These are phyloP conservation scores for Thalia dealbata DNA, from an alignment of 176 grass and related monocot species.

Conservation along the genomic window DNA sequence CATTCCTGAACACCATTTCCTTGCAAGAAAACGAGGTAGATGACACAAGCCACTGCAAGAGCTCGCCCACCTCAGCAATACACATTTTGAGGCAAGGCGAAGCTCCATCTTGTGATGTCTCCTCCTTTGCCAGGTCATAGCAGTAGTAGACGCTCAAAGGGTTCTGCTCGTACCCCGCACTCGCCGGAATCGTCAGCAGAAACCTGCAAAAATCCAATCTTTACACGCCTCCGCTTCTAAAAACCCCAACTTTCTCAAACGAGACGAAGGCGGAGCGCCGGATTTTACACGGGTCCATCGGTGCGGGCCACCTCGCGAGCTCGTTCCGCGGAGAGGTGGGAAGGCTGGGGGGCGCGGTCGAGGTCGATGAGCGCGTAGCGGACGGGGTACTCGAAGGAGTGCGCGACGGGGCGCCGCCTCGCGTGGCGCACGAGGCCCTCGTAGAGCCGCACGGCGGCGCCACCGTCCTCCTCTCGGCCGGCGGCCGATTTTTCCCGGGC, in stretches of 20 bases:
- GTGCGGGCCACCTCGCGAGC: slow-evolving; percentile 60
- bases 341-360: slow-evolving; percentile 30
- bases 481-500: neutral
- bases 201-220: slow-evolving; percentile 29
- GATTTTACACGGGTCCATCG: slow-evolving; percentile 52
- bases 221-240: neutral
- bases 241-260: neutral
- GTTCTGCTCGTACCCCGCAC: slow-evolving; percentile 82
- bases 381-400: slow-evolving; percentile 70
- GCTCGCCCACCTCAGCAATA: slow-evolving; percentile 56
- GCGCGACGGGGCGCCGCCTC: slow-evolving; percentile 41
- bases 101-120: slow-evolving; percentile 1
- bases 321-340: slow-evolving; percentile 45
- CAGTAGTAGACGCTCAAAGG: slow-evolving; percentile 90
- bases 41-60: neutral
- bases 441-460: slow-evolving; percentile 30
- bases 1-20: neutral
- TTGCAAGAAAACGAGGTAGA: neutral
- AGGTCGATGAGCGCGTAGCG: slow-evolving; percentile 74
- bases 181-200: slow-evolving; percentile 80
- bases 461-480: neutral
- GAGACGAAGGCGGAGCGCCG: neutral
- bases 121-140: slow-evolving; percentile 35
- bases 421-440: slow-evolving; percentile 61
- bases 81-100: slow-evolving; percentile 40